Conservation (phyloP, 2,329 filamentous ascomycete species). For the Aspergillus sp. region DNA sequence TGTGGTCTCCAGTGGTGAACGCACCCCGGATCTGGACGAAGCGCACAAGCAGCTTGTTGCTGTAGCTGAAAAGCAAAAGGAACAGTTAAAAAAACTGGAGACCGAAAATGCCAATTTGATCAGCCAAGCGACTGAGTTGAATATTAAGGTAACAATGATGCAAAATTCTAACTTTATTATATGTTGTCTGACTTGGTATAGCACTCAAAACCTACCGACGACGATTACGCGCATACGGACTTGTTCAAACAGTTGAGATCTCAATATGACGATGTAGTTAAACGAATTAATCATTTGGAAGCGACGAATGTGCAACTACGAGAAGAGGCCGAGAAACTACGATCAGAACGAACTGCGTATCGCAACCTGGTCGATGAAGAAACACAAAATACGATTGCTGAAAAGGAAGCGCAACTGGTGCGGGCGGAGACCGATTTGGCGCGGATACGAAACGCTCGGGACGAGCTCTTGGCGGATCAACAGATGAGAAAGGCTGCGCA, state of each 20-base stretch:
- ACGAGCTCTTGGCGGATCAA: slow-evolving; percentile 80
- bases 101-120: slow-evolving; percentile 69
- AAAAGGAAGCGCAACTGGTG: slow-evolving; percentile 77
- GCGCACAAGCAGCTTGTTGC: slow-evolving; percentile 75
- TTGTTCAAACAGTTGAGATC: slow-evolving; percentile 87
- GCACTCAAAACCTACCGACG: slow-evolving; percentile 73
- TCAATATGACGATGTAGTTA: slow-evolving; percentile 89
- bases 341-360: slow-evolving; percentile 78
- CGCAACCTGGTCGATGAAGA: slow-evolving; percentile 78
- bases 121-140: slow-evolving; percentile 74
- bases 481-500: slow-evolving; percentile 72
- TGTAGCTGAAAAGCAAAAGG: slow-evolving; percentile 74
- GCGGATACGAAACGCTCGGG: slow-evolving; percentile 75
- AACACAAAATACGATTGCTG: slow-evolving; percentile 64
- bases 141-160: slow-evolving; percentile 43
- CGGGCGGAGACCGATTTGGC: slow-evolving; percentile 79
- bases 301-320: slow-evolving; percentile 79
- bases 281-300: slow-evolving; percentile 85
- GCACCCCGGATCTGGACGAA: slow-evolving; percentile 65
- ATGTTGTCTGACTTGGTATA: slow-evolving; percentile 24
- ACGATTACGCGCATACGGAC: slow-evolving; percentile 89
- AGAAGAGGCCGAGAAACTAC: slow-evolving; percentile 78
- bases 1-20: slow-evolving; percentile 45
- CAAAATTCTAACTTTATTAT: slow-evolving; percentile 1
- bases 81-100: slow-evolving; percentile 76